Evolutionary conservation across 225 moss, liverwort and hornwort species (phyloP), one percentile per base, ranked within the genome.

Genomic region (Sphagnum tenellum): DNA sequence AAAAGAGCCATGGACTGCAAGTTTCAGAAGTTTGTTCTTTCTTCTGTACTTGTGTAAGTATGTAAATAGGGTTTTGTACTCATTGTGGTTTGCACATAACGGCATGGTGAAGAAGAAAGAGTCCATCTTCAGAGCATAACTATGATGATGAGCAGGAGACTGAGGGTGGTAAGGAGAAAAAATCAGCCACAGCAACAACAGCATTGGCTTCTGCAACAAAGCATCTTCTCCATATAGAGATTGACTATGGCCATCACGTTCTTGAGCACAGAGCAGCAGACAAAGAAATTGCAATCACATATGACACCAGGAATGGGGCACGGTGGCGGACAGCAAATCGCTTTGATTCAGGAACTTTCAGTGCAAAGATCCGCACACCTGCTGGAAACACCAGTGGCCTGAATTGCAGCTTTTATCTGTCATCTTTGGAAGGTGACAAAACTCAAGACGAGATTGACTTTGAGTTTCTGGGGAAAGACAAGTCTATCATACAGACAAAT

Each of bases 401-500:
- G 54, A 85, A 77, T 49, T 85, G 80, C 70, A 81, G 74, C 72
- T 87, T 92, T 69, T 89, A 89, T 67, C 71, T 92, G 12, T 92
- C 87, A 2, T 88, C 92, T 2, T 65, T 74, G 54, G 92, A 87
- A 67, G 92, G 89, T 0, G 83, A 89, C 63, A 81, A 75, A 52
- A 47, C 65, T 1, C 85, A 81, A 55, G 89, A 92, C 67, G 89
- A 92, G 70, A 86, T 92, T 58, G 89, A 87, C 63, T 88, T 89
- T 61, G 92, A 89, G 79, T 92, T 89, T 67, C 67, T 89, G 51
- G 87, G 87, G n/a, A 83, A 87, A 52, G 85, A 89, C 63, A 89
- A 92, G 61, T 48, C 72, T 65, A 78, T 72, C 8, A 59, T 88
- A 12, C 92, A 89, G 56, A 87, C 85, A 8, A 89, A 89, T 57